Conservation (phyloP, 768 basidiomycete genomes). For the Cyclocybe aegerita region DNA sequence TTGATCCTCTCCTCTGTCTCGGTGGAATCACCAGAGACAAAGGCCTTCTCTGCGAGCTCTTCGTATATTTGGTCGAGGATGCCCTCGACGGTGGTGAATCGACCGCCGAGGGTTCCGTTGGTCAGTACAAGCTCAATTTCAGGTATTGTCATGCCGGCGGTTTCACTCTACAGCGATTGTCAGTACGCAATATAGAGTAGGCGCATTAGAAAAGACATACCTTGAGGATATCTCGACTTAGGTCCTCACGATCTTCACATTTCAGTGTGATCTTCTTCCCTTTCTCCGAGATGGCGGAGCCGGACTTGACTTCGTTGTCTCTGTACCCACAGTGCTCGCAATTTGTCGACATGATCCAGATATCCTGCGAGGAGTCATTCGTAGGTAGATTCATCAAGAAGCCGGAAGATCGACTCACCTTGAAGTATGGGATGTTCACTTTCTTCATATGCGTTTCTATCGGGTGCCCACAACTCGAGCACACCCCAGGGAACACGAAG, state of each 20-base stretch:
- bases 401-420: constrained; percentile 46
- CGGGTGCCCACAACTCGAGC: constrained; percentile 84
- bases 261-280: constrained; percentile 88
- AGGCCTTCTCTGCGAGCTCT: constrained; percentile 87
- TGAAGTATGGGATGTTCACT: constrained; percentile 96
- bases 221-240: constrained; percentile 92
- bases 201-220: constrained; percentile 36
- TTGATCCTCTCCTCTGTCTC: constrained; percentile 44
- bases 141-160: constrained; percentile 84
- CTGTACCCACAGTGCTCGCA: constrained; percentile 94
- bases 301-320: constrained; percentile 97
- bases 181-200: neutral
- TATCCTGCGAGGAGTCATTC: constrained; percentile 56
- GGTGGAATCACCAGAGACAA: constrained; percentile 70
- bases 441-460: constrained; percentile 94
- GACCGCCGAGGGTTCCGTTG: constrained; percentile 92
- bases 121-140: constrained; percentile 93
- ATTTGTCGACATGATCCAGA: constrained; percentile 97
- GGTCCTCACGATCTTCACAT: constrained; percentile 90
- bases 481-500: constrained; percentile 81
- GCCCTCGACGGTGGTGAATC: constrained; percentile 97
- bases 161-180: constrained; percentile 72
- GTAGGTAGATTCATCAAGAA: neutral
- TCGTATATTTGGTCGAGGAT: constrained; percentile 93
- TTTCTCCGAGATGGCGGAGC: constrained; percentile 81